Evolutionary conservation across 1,284 basidiomycete genomes (phyloP), one percentile per base, ranked within the genome.

Genomic region (Sporisorium exsertum): DNA sequence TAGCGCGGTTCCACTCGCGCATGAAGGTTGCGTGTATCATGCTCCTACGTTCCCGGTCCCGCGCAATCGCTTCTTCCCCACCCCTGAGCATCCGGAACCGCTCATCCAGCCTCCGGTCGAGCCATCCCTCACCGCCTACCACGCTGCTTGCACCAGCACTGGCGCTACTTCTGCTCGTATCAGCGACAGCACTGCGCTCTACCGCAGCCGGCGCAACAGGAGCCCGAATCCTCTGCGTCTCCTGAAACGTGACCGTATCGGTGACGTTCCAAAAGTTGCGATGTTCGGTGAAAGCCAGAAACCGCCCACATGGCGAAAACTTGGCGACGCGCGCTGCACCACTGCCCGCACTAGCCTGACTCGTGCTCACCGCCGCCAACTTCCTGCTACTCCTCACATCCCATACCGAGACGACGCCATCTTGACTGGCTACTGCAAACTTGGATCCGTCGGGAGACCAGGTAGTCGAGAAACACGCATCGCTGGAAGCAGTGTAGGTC

Each of bases 381-480:
- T 75, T 70, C 13, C 72, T 57, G n/a, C 77, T 79, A 5, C 78
- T 80, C 7, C 87, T 81, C 12, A 86, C 80, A 60, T 88, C 87
- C 84, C 86, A 87, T 15, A 87, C 84, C 3, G 90, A 91, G 1
- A 94, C 91, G 15, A 91, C 88, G 15, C 94, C 94, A 81, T 94
- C 93, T 84, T 95, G 94, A 24, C 90, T 91, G 5, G 92, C 93
- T 0, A 94, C 92, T 0, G 93, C 93, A 80, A 94, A 94, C 78
- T 93, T 93, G 52, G 88, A 88, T 0, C 93, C 92, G 75, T 93
- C 91, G 0, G 90, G 87, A 5, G 91, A 92, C 88, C 94, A 95
- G 0, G 92, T 90, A 0, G 92, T 93, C 16, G 91, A 92, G 86
- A 94, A 95, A n/a, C 92, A 92, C 4, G 87, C 87, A 46, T 87